These are phyloP conservation scores for Salix brachista DNA, from an alignment of 345 rosid genomes.

Conservation along the genomic window DNA sequence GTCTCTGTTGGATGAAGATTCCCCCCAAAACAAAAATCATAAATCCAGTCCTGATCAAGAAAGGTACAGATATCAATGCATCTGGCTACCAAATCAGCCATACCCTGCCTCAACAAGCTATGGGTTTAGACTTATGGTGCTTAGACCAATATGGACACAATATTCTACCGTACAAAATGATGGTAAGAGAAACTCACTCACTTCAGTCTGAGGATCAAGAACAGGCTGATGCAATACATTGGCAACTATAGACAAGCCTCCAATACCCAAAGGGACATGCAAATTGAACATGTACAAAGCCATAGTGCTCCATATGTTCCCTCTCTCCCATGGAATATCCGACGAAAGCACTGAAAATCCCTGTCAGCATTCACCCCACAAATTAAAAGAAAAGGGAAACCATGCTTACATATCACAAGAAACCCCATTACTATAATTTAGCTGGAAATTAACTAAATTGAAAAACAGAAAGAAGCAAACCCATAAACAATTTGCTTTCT, in stretches of 20 bases:
- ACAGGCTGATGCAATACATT: conserved; percentile 44
- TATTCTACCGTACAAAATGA: background rate
- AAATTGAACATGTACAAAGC: conserved; percentile 67
- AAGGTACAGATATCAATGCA: background rate
- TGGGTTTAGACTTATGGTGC: background rate
- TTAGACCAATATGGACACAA: background rate
- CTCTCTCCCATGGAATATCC: conserved; percentile 64
- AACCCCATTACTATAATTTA: conserved; percentile 5
- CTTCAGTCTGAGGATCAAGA: conserved; percentile 81
- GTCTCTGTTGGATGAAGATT: background rate
- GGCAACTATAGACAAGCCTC: conserved; percentile 71
- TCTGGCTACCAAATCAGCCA: background rate
- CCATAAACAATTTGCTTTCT: background rate
- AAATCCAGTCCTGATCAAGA: background rate
- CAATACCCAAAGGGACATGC: conserved; percentile 77
- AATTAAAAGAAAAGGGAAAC: background rate
- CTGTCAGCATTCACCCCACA: conserved; percentile 14
- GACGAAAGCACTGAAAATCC: conserved; percentile 53
- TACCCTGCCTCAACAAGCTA: background rate
- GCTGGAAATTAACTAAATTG: background rate
- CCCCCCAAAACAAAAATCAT: background rate
- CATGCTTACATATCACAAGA: background rate
- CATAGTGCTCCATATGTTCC: conserved; percentile 64
- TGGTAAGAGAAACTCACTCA: conserved; percentile 23
- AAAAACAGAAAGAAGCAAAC: background rate